Evolutionary conservation across 129 eudicot species (phyloP).

Genomic region (Solidago caesia): DNA sequence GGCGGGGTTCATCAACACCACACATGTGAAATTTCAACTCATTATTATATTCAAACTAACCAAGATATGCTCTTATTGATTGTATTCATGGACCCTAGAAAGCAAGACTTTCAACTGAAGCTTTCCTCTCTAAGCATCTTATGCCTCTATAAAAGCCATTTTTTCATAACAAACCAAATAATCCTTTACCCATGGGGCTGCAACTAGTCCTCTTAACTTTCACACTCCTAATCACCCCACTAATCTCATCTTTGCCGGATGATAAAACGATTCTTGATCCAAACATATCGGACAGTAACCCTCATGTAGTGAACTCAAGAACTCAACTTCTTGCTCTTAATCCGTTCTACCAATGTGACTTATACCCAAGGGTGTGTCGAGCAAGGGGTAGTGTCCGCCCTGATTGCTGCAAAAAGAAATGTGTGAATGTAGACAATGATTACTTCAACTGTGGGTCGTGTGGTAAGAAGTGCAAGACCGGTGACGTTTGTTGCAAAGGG

Average conservation of each 20-base stretch:
- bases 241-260: conserved; percentile 10
- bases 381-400: conserved; percentile 32
- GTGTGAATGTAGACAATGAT: conserved; percentile 44
- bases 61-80: conserved; percentile 24
- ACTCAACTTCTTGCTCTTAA: conserved; percentile 28
- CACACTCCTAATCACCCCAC: conserved; percentile 14
- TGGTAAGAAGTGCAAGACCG: conserved; percentile 39
- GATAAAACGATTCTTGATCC: conserved; percentile 2
- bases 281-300: conserved; percentile 7
- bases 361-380: conserved; percentile 44
- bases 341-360: conserved; percentile 37
- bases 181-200: conserved; percentile 21
- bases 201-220: conserved; percentile 12
- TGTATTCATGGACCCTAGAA: conserved; percentile 28
- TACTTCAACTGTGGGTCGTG: conserved; percentile 37
- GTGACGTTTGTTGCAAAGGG: conserved; percentile 37
- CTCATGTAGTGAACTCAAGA: conserved; percentile 14
- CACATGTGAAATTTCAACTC: conserved; percentile 21
- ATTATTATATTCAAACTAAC: conserved; percentile 12
- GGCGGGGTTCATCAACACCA: conserved; percentile 28
- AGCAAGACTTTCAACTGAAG: conserved; percentile 31
- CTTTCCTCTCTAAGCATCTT: conserved; percentile 26
- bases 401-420: conserved; percentile 48
- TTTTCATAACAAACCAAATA: conserved; percentile 2
- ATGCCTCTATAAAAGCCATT: conserved; percentile 25